Conservation (phyloP, 257 asterid species). For the Fraxinus americana region DNA sequence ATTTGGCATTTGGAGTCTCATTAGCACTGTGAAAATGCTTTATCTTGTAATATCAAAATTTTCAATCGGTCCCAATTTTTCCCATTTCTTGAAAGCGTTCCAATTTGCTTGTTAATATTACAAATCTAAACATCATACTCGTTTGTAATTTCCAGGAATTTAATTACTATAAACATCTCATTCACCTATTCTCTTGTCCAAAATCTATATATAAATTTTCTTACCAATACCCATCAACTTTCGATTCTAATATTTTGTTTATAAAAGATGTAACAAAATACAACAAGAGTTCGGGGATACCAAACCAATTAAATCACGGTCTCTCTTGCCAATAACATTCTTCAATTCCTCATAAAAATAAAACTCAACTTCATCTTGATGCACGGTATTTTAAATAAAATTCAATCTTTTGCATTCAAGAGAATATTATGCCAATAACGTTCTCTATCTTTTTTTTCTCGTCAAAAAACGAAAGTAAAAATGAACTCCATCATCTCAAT, state of each 20-base stretch:
- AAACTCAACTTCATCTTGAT: neutral
- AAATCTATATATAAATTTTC: neutral
- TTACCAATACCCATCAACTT: neutral
- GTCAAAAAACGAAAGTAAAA: neutral
- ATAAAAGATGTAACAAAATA: neutral
- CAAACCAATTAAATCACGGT: neutral
- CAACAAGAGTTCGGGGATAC: neutral
- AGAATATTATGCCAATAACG: neutral
- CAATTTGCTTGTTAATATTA: neutral
- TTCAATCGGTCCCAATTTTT: neutral
- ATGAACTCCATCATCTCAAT: neutral
- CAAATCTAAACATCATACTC: neutral
- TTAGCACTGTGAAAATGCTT: neutral
- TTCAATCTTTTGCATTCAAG: neutral
- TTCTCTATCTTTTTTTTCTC: neutral
- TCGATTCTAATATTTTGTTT: neutral
- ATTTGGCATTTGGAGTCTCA: neutral
- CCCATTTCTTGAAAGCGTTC: neutral
- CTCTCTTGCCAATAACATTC: neutral
- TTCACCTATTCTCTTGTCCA: neutral
- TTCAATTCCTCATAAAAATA: neutral
- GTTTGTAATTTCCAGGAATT: neutral
- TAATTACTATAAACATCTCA: constrained; percentile 1
- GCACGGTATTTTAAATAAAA: neutral
- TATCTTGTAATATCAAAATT: neutral